A percentile compares a stretch with the other conserved stretches of the same genome.
These are phyloP conservation scores for Thielaviopsis ethacetica DNA, from an alignment of 2,329 filamentous ascomycete species.

Conservation along the genomic window DNA sequence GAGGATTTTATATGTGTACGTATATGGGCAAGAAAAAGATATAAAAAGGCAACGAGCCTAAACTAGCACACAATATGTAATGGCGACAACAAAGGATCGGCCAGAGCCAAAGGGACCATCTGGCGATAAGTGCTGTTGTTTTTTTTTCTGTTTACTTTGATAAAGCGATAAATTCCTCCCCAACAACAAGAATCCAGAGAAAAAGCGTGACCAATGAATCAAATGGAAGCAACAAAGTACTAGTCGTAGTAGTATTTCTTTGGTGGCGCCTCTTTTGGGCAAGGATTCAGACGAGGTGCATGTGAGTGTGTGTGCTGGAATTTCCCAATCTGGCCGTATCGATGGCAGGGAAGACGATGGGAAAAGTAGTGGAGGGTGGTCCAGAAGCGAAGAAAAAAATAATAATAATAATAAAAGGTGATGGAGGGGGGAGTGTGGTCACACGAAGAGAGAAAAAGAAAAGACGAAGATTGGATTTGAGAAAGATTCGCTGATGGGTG, in stretches of 20 bases:
- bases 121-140: background rate
- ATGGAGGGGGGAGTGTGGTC: background rate
- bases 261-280: too few relatives aligned
- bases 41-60: background rate
- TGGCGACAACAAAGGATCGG: background rate
- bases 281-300: background rate
- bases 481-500: background rate
- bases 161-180: background rate
- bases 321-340: background rate
- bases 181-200: background rate
- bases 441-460: background rate
- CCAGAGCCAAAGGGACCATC: background rate
- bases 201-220: background rate
- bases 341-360: background rate
- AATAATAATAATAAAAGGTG: background rate
- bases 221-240: background rate
- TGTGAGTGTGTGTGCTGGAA: background rate
- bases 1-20: background rate
- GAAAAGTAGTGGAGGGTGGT: background rate
- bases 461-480: background rate
- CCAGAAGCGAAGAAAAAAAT: background rate
- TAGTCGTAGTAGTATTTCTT: too few relatives aligned
- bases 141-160: background rate
- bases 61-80: background rate
- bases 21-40: background rate